phyloP scores from a whole-genome alignment of 2,329 filamentous ascomycete genomes.

The Talaromyces sp. region DNA sequence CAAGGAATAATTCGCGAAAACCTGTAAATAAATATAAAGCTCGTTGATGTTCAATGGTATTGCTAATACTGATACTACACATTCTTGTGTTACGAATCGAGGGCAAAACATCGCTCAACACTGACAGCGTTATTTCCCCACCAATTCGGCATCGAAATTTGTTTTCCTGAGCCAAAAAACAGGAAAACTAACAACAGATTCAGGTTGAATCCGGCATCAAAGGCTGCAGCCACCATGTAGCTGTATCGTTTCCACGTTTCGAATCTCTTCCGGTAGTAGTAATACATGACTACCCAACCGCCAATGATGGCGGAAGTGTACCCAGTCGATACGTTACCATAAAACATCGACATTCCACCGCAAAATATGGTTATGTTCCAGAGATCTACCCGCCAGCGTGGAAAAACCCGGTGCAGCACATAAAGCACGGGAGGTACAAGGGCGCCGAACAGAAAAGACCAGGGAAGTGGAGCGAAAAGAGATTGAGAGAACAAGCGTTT shows the following conservation, averaged over 20 bases:
- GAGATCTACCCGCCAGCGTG: conserved; percentile 49
- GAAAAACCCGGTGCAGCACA: conserved; percentile 49
- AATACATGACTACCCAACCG: conserved; percentile 58
- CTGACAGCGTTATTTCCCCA: conserved; percentile 54
- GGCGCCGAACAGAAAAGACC: conserved; percentile 27
- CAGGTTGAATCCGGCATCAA: conserved; percentile 59
- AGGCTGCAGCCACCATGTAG: conserved; percentile 56
- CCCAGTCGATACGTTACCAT: conserved; percentile 58
- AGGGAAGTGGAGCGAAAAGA: conserved; percentile 25
- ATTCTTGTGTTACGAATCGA: conserved; percentile 22
- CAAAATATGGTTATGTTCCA: conserved; percentile 62
- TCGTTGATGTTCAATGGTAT: neutral
- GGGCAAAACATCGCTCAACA: conserved; percentile 57
- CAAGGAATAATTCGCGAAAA: too few relatives aligned
- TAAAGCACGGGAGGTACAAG: conserved; percentile 37
- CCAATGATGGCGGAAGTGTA: conserved; percentile 54
- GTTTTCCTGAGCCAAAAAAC: conserved; percentile 53
- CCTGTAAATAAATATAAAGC: neutral
- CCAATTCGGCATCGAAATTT: conserved; percentile 58
- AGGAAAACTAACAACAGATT: conserved; percentile 59
- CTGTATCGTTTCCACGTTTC: conserved; percentile 57
- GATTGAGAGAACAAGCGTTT: conserved; percentile 22
- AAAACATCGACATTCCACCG: conserved; percentile 50
- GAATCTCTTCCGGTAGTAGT: conserved; percentile 52
- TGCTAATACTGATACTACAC: neutral